A percentile compares a stretch with the other conserved stretches of the same genome.
Evolutionary conservation across 2,329 filamentous ascomycete species (phyloP).

Genomic region (Microdochium bolleyi): DNA sequence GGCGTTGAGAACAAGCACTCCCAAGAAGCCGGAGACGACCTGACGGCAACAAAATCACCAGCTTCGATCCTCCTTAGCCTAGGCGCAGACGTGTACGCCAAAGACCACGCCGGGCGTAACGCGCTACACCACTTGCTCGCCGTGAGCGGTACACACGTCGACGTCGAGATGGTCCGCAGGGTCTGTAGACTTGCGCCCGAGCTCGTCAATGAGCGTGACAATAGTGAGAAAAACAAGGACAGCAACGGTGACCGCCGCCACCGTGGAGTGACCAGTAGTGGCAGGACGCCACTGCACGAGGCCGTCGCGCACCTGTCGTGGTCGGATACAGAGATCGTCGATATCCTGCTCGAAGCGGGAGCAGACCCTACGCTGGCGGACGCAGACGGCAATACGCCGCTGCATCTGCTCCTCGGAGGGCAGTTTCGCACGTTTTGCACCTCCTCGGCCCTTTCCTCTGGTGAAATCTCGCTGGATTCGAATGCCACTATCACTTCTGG

Average conservation of each 20-base stretch:
- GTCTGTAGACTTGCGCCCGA: constrained; percentile 5
- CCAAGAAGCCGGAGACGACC: constrained; percentile 2
- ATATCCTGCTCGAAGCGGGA: constrained; percentile 9
- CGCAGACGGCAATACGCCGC: constrained; percentile 9
- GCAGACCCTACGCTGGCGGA: constrained; percentile 9
- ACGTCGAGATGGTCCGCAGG: constrained; percentile 5
- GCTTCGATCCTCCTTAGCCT: constrained; percentile 12
- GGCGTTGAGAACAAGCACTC: background rate
- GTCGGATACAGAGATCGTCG: background rate
- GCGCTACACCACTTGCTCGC: constrained; percentile 9
- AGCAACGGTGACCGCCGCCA: no score
- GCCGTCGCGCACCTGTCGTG: constrained; percentile 3
- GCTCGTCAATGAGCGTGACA: constrained; percentile 9
- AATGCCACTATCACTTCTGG: background rate
- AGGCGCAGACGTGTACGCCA: constrained; percentile 13
- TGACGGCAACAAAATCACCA: background rate
- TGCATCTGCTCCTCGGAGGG: constrained; percentile 10
- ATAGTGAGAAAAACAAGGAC: background rate
- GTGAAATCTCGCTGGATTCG: background rate
- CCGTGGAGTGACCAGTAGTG: constrained; percentile 1
- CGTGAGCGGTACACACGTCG: background rate
- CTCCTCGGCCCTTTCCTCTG: background rate
- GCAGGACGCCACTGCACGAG: constrained; percentile 16
- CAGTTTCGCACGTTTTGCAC: background rate
- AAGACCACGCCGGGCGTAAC: constrained; percentile 11